phyloP scores from a whole-genome alignment of 768 basidiomycete genomes.

The Dacryopinax primogenitus region DNA sequence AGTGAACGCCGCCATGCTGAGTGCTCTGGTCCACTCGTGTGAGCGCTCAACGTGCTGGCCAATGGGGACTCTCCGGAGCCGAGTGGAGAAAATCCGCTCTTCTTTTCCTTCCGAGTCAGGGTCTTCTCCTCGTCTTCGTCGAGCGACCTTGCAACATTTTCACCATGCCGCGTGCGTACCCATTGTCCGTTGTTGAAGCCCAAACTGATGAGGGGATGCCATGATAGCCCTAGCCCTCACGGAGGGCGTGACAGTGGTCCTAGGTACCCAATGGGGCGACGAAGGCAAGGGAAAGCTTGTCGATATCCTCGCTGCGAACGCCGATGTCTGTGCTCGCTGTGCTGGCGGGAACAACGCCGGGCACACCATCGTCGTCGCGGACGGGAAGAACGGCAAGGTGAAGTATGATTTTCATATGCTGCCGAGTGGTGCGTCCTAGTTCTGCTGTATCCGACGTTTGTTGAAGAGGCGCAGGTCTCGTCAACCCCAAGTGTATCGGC shows the following conservation, averaged over 20 bases:
- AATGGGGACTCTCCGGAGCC: not conserved
- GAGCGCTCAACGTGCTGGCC: too few relatives aligned
- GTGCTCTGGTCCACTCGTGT: too few relatives aligned
- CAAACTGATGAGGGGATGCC: not conserved
- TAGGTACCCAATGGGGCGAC: constrained; percentile 86
- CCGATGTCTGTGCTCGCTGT: constrained; percentile 88
- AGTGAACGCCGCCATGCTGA: not conserved
- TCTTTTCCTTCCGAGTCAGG: constrained; percentile 3
- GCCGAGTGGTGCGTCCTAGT: constrained; percentile 58
- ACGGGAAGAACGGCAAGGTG: constrained; percentile 45
- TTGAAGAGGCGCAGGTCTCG: constrained; percentile 43
- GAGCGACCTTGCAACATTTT: constrained; percentile 8
- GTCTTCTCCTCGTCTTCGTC: not conserved
- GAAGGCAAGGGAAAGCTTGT: constrained; percentile 94
- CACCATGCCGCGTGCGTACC: constrained; percentile 6
- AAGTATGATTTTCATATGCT: constrained; percentile 92
- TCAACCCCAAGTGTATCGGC: constrained; percentile 74
- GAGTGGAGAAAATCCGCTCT: not conserved
- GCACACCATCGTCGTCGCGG: constrained; percentile 85
- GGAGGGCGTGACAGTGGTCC: constrained; percentile 54
- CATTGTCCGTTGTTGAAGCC: not conserved
- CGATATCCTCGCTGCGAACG: constrained; percentile 81
- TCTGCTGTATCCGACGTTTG: not conserved
- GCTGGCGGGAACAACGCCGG: constrained; percentile 99
- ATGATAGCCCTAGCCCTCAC: not conserved